These are phyloP conservation scores for Bretschneidera sinensis DNA, from an alignment of 345 rosid genomes.

Conservation along the genomic window DNA sequence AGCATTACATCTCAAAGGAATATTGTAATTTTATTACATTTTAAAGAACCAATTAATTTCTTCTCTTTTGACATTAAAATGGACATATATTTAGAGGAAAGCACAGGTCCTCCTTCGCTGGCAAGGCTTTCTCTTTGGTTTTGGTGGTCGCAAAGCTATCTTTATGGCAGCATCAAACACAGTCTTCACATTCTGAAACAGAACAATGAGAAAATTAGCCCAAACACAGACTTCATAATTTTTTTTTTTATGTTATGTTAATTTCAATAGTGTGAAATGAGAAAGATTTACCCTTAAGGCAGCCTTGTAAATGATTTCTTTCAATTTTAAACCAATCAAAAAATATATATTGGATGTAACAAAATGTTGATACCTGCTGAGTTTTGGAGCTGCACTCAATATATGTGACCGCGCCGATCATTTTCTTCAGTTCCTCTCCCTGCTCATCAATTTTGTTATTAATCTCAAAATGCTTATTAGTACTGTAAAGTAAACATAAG, in stretches of 20 bases:
- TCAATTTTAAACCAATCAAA: background rate
- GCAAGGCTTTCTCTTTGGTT: constrained; percentile 43
- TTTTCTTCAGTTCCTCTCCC: constrained; percentile 74
- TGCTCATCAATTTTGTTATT: constrained; percentile 10
- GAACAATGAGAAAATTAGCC: background rate
- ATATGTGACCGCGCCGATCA: constrained; percentile 69
- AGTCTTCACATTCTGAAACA: constrained; percentile 57
- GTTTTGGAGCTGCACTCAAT: constrained; percentile 83
- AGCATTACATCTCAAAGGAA: no score
- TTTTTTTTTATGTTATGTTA: no score
- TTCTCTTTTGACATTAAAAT: no score
- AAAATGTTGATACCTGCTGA: constrained; percentile 46
- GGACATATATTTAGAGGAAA: background rate
- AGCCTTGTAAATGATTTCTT: background rate
- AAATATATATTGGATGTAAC: no score
- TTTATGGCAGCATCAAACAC: constrained; percentile 73
- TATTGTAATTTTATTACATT: no score
- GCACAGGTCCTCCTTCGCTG: background rate
- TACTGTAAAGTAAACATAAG: background rate
- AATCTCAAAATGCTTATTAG: constrained; percentile 11
- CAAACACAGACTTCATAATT: no score
- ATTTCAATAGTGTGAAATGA: background rate
- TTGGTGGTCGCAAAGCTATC: constrained; percentile 63
- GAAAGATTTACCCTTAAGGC: background rate
- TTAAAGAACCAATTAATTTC: no score